Evolutionary conservation across 805 yeast species (phyloP).

Genomic region (Starmerella roubikii): DNA sequence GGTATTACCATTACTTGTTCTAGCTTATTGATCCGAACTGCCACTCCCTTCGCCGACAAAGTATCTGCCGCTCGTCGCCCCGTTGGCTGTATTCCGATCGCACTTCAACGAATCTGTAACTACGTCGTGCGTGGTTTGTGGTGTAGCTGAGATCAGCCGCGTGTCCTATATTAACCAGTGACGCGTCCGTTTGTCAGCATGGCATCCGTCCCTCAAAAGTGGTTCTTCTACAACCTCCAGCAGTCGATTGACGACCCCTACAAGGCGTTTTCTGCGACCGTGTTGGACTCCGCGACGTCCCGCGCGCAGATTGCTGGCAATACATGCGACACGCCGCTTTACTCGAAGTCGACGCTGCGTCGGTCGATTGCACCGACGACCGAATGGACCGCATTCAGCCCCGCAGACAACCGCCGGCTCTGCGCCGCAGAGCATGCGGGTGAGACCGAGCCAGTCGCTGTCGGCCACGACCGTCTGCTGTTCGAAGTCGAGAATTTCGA

Average conservation of each 20-base stretch:
- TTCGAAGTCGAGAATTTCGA: slow-evolving; percentile 18
- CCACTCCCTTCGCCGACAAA: no score
- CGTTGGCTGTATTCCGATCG: no score
- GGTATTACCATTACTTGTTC: no score
- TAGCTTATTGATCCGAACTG: no score
- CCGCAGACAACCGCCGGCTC: slow-evolving; percentile 25
- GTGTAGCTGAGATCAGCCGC: no score
- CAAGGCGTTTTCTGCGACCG: slow-evolving; percentile 10
- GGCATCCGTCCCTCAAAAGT: no score
- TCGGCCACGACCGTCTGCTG: slow-evolving; percentile 24
- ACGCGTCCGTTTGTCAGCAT: no score
- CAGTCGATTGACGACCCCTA: slow-evolving; percentile 18
- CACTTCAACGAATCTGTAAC: no score
- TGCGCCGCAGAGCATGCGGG: slow-evolving; percentile 9
- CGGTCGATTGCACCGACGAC: slow-evolving; percentile 22
- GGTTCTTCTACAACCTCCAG: slow-evolving; percentile 19
- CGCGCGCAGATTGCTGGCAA: neutral
- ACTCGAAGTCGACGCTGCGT: slow-evolving; percentile 20
- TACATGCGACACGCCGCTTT: slow-evolving; percentile 14
- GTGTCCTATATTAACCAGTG: no score
- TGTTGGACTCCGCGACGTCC: slow-evolving; percentile 9
- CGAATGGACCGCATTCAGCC: slow-evolving; percentile 30
- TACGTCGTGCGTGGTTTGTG: no score
- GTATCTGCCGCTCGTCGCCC: no score
- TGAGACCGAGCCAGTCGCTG: slow-evolving; percentile 18